Percentiles rank a stretch among this genome's conserved stretches.
These are phyloP conservation scores for Platismatia glauca DNA, from an alignment of 495 filamentous ascomycete species.

Conservation along the genomic window DNA sequence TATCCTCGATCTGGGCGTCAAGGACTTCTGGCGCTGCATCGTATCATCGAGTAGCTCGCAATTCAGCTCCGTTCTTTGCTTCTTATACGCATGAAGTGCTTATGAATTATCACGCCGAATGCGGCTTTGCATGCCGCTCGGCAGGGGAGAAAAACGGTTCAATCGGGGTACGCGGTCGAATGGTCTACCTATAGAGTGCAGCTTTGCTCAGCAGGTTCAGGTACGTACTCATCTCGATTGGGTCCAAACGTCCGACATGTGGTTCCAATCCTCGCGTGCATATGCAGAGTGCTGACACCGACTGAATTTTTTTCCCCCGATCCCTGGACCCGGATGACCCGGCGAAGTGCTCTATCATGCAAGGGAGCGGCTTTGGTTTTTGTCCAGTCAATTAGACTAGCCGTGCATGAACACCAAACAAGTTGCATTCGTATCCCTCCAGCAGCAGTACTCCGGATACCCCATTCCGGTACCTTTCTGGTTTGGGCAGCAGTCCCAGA, in stretches of 20 bases:
- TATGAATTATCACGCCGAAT: not conserved
- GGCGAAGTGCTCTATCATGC: not conserved
- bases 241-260: not conserved
- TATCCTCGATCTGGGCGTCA: not conserved
- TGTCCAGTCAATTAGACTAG: not conserved
- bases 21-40: not conserved
- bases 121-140: not conserved
- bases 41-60: not conserved
- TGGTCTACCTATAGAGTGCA: not conserved
- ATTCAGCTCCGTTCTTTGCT: not conserved
- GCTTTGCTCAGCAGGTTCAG: not conserved
- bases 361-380: constrained; percentile 2
- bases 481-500: too few relatives aligned
- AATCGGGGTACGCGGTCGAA: not conserved
- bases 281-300: not conserved
- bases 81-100: not conserved
- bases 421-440: not conserved
- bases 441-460: not conserved
- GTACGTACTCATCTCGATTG: not conserved
- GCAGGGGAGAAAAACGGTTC: not conserved
- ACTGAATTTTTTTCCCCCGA: not conserved
- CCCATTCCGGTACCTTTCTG: too few relatives aligned
- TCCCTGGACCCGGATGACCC: not conserved
- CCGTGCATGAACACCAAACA: not conserved
- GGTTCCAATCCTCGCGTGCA: not conserved